Conservation (phyloP, 148 eudicot genomes). For the Fagopyrum homotropicum region DNA sequence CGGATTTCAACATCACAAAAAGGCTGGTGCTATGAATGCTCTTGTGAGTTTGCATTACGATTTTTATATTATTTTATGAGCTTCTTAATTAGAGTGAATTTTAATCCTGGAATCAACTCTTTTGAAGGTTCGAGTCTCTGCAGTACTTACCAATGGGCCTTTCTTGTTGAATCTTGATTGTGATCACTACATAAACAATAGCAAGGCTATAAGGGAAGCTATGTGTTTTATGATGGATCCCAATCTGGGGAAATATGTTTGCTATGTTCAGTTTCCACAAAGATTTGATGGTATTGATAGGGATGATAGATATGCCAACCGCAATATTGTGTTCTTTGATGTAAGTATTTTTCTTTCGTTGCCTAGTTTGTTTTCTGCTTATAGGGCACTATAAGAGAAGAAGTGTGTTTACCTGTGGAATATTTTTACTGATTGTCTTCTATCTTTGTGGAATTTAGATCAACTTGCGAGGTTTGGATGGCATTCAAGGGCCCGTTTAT, state of each 20-base stretch:
- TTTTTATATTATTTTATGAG: neutral
- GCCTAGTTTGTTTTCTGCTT: neutral
- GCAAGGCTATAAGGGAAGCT: constrained; percentile 9
- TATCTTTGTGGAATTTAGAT: constrained; percentile 31
- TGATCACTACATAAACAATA: constrained; percentile 11
- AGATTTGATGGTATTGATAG: constrained; percentile 10
- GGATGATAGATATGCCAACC: constrained; percentile 9
- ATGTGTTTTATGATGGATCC: constrained; percentile 12
- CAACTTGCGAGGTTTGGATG: constrained; percentile 91
- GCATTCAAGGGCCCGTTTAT: constrained; percentile 91
- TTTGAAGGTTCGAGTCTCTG: constrained; percentile 5
- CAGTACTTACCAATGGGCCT: constrained; percentile 13
- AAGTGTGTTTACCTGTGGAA: neutral
- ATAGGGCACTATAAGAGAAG: neutral
- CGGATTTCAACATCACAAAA: constrained; percentile 97
- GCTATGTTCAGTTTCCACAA: constrained; percentile 10
- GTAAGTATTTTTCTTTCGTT: constrained; percentile 1
- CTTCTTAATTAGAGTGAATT: neutral
- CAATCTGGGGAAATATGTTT: constrained; percentile 8
- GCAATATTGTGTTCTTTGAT: constrained; percentile 10
- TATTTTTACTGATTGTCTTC: neutral
- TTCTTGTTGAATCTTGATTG: constrained; percentile 12
- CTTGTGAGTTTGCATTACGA: constrained; percentile 13
- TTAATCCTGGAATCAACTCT: neutral
- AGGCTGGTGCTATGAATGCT: constrained; percentile 99